These are phyloP conservation scores for Eremothecium cymbalariae DNA, from an alignment of 1,139 yeast species.

Conservation along the genomic window DNA sequence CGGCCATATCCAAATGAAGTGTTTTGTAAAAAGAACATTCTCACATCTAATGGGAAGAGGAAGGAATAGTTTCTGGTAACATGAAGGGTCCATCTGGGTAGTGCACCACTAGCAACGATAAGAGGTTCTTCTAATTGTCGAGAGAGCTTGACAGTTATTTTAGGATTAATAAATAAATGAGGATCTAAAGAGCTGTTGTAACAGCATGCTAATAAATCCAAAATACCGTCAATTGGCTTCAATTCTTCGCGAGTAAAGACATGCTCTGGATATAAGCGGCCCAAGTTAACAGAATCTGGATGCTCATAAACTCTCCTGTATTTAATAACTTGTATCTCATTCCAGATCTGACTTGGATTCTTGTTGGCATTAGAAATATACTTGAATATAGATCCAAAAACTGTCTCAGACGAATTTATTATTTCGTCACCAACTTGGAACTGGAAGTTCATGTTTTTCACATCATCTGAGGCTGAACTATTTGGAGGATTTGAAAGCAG, in stretches of 20 bases:
- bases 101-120: constrained; percentile 75
- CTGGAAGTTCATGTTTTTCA: constrained; percentile 42
- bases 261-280: constrained; percentile 31
- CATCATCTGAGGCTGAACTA: constrained; percentile 10
- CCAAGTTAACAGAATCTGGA: constrained; percentile 13
- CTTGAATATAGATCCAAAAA: constrained; percentile 70
- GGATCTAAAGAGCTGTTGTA: constrained; percentile 35
- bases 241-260: constrained; percentile 34
- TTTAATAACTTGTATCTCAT: constrained; percentile 44
- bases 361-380: constrained; percentile 20
- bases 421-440: constrained; percentile 55
- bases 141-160: constrained; percentile 76
- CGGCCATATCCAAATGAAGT: constrained; percentile 91
- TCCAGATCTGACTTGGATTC: constrained; percentile 41
- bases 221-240: constrained; percentile 41
- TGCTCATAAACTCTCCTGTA: constrained; percentile 41
- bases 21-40: constrained; percentile 71
- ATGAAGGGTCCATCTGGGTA: constrained; percentile 80
- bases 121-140: constrained; percentile 87
- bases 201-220: constrained; percentile 50
- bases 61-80: constrained; percentile 71
- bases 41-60: constrained; percentile 73
- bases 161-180: constrained; percentile 61
- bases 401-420: constrained; percentile 62
- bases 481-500: constrained; percentile 15